phyloP scores from a whole-genome alignment of 495 filamentous ascomycete species.

The Aspergillus conjunctus region DNA sequence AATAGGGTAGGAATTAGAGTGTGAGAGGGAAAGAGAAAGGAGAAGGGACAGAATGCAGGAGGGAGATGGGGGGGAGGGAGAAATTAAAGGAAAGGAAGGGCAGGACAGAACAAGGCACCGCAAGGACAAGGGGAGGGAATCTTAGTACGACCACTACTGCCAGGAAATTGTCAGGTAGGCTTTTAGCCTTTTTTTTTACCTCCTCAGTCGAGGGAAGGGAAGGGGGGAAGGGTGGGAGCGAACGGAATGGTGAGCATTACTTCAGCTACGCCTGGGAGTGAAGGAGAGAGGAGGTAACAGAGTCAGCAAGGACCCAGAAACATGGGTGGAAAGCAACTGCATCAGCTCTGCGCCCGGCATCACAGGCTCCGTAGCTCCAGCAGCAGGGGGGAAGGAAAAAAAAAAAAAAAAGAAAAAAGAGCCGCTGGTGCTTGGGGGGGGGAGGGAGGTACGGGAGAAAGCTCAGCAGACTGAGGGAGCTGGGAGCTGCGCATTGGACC shows the following conservation, averaged over 20 bases:
- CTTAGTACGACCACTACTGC: constrained; percentile 18
- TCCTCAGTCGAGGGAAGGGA: constrained; percentile 14
- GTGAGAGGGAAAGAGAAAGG: constrained; percentile 28
- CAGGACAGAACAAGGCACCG: constrained; percentile 11
- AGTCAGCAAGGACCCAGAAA: constrained; percentile 17
- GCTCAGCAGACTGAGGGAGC: neutral
- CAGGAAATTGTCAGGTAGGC: constrained; percentile 5
- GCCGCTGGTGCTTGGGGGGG: neutral
- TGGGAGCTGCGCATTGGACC: constrained; percentile 6
- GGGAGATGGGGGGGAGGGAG: constrained; percentile 18
- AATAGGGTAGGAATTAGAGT: constrained; percentile 13
- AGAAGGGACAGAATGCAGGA: constrained; percentile 28
- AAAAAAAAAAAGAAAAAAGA: neutral
- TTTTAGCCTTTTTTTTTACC: constrained; percentile 1
- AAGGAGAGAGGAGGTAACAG: constrained; percentile 3
- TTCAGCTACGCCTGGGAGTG: constrained; percentile 16
- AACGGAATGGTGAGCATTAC: constrained; percentile 20
- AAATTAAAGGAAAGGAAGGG: constrained; percentile 22
- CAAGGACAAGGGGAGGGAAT: constrained; percentile 14
- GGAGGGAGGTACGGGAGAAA: neutral
- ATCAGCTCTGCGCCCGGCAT: neutral
- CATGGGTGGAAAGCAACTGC: constrained; percentile 7
- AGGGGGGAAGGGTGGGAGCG: constrained; percentile 13
- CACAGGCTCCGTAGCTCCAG: neutral
- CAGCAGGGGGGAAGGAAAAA: neutral